Percentiles rank a stretch among this genome's conserved stretches.
Evolutionary conservation across 2,329 filamentous ascomycete species (phyloP).

Genomic region (Apiospora marii): DNA sequence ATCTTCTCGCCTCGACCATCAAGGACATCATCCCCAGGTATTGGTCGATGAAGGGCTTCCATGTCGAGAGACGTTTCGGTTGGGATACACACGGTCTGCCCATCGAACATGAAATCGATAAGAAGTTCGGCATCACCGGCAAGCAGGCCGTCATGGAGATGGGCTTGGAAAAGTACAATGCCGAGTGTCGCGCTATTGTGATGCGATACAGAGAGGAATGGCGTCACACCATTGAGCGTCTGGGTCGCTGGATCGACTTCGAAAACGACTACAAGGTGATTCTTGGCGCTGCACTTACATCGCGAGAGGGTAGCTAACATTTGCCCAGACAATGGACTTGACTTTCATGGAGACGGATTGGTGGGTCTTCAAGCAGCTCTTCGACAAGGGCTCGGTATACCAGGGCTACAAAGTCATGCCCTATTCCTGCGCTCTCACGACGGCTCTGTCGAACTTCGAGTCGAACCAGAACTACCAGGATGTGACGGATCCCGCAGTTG

Average conservation of each 20-base stretch:
- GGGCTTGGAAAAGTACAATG: slow-evolving; percentile 89
- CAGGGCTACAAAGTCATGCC: slow-evolving; percentile 93
- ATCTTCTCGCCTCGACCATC: slow-evolving; percentile 90
- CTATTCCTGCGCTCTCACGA: slow-evolving; percentile 89
- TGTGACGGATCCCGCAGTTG: slow-evolving; percentile 87
- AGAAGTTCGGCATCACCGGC: slow-evolving; percentile 88
- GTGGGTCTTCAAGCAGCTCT: slow-evolving; percentile 96
- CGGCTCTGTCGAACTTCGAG: slow-evolving; percentile 91
- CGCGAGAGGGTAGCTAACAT: not conserved
- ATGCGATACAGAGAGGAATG: slow-evolving; percentile 91
- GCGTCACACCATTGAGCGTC: slow-evolving; percentile 84
- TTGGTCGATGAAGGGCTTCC: slow-evolving; percentile 96
- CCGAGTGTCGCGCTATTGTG: slow-evolving; percentile 89
- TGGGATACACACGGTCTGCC: slow-evolving; percentile 96
- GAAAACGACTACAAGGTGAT: slow-evolving; percentile 92
- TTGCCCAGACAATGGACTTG: slow-evolving; percentile 80
- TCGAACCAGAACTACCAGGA: slow-evolving; percentile 95
- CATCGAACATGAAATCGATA: slow-evolving; percentile 97
- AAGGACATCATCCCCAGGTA: slow-evolving; percentile 97
- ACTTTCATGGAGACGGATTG: slow-evolving; percentile 95
- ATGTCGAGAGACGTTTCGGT: slow-evolving; percentile 91
- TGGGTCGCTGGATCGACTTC: slow-evolving; percentile 97
- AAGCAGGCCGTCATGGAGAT: slow-evolving; percentile 87
- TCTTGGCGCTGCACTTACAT: not conserved
- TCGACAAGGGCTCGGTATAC: slow-evolving; percentile 89